Evolutionary conservation across 208 protist species (phyloP).

Genomic region (Acanthamoeba sp.): DNA sequence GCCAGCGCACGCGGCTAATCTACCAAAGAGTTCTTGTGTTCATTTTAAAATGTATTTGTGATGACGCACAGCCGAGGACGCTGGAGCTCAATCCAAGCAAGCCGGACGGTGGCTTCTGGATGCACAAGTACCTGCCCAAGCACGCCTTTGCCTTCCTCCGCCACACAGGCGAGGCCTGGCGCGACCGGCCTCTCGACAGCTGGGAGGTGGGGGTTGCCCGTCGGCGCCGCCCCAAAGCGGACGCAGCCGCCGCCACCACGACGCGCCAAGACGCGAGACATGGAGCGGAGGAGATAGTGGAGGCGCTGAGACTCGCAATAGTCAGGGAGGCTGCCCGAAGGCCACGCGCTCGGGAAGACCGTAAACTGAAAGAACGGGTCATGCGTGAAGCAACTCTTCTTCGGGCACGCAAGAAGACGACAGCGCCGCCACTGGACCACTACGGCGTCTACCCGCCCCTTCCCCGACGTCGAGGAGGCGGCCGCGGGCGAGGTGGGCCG

Average conservation of each 20-base stretch:
- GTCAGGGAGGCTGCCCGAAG: no score
- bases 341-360: no score
- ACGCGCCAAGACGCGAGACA: background rate
- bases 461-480: no score
- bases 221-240: background rate
- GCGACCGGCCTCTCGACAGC: background rate
- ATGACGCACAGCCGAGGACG: background rate
- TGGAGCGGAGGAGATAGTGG: no score
- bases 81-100: background rate
- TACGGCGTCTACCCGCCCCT: no score
- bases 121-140: background rate
- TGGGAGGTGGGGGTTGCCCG: background rate
- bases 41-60: background rate
- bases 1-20: no score
- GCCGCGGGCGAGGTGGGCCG: no score
- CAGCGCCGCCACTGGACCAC: no score
- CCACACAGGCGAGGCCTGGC: background rate
- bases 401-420: no score
- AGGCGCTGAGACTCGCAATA: no score
- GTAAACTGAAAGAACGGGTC: no score
- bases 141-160: background rate
- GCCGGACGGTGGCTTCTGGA: background rate
- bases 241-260: background rate
- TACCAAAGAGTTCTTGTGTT: background rate
- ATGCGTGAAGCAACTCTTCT: no score